Evolutionary conservation across 371 early-diverging fungal genomes (phyloP), one percentile per base, ranked within the genome.

Genomic region (Mortierella sp.): DNA sequence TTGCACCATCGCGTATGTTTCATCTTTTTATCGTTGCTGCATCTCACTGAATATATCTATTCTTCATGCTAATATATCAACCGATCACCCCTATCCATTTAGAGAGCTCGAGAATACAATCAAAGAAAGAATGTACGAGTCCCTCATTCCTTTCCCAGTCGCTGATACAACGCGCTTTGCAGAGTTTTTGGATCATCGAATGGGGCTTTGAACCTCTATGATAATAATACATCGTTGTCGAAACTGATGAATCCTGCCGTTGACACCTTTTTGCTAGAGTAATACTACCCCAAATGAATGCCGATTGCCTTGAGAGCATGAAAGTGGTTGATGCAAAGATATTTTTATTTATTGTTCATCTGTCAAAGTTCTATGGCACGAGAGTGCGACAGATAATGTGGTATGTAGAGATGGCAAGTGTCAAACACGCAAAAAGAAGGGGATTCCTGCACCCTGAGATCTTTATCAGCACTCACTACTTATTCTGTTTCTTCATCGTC

Each of bases 1-100:
- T 64, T 85, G 84, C 36, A 77, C 81, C 21, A 70, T 77, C 60
- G 78, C 84, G 92, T 89, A 85, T 52, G 67, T 66, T 52, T 11
- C 36, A 21, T 57, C 13, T 47, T 19, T 52, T 19, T 47, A 15
- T 13, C 15, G 10, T 19, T 53, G 52, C 52, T n/a, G 19, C 2
- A 55, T 11, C 24, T 55, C 3, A 28, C 43, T 28, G 21, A 41
- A 15, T 13, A 15, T 13, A 24, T 22, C 15, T n/a, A 33, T 19
- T 13, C 50, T 38, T 21, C 16, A 3, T 16, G 48, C 19, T 55
- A 22, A 13, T 63, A 22, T 24, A 32, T 13, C 5, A 60, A 4
- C 15, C 45, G 11, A 40, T 38, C 41, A 3, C 47, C 24, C 53
- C 52, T 55, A 32, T 19, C 55, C 15, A 7, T 24, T 6, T 57